phyloP scores from a whole-genome alignment of 2,329 filamentous ascomycete genomes.

The Exophiala xenobiotica region DNA sequence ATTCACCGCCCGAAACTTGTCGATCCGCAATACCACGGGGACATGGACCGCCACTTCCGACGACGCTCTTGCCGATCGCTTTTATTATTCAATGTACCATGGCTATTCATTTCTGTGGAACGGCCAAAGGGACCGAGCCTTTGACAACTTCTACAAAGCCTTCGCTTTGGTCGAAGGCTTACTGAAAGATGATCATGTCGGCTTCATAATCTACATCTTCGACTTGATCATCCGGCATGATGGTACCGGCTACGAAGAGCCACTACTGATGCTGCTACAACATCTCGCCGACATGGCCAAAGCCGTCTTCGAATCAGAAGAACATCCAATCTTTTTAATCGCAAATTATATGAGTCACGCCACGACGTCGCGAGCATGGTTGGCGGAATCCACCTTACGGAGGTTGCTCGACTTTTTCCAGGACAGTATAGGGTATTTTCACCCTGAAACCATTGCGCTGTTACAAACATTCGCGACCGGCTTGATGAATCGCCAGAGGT shows the following conservation, averaged over 20 bases:
- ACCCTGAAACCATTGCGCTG: slow-evolving; percentile 30
- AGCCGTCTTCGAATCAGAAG: slow-evolving; percentile 25
- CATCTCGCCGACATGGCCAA: slow-evolving; percentile 28
- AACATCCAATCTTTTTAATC: slow-evolving; percentile 28
- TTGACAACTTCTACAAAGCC: slow-evolving; percentile 29
- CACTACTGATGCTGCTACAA: slow-evolving; percentile 27
- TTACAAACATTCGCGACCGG: slow-evolving; percentile 31
- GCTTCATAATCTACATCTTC: slow-evolving; percentile 32
- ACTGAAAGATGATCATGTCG: slow-evolving; percentile 29
- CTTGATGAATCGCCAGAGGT: slow-evolving; percentile 29
- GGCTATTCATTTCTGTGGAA: slow-evolving; percentile 31
- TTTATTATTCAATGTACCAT: slow-evolving; percentile 31
- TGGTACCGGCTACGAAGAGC: slow-evolving; percentile 30
- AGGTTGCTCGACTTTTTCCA: slow-evolving; percentile 31
- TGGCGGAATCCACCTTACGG: slow-evolving; percentile 27
- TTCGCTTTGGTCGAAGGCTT: slow-evolving; percentile 29
- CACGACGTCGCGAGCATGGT: slow-evolving; percentile 23
- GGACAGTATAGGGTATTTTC: slow-evolving; percentile 32
- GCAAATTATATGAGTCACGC: slow-evolving; percentile 25
- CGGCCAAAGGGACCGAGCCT: slow-evolving; percentile 27
- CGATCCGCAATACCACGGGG: slow-evolving; percentile 23
- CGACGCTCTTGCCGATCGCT: slow-evolving; percentile 28
- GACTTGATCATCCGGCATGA: slow-evolving; percentile 31
- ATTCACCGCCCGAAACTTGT: slow-evolving; percentile 26
- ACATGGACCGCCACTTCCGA: slow-evolving; percentile 30